A percentile compares a stretch with the other conserved stretches of the same genome.
These are phyloP conservation scores for Effrenium voratum DNA, from an alignment of 73 alveolate species.

Conservation along the genomic window DNA sequence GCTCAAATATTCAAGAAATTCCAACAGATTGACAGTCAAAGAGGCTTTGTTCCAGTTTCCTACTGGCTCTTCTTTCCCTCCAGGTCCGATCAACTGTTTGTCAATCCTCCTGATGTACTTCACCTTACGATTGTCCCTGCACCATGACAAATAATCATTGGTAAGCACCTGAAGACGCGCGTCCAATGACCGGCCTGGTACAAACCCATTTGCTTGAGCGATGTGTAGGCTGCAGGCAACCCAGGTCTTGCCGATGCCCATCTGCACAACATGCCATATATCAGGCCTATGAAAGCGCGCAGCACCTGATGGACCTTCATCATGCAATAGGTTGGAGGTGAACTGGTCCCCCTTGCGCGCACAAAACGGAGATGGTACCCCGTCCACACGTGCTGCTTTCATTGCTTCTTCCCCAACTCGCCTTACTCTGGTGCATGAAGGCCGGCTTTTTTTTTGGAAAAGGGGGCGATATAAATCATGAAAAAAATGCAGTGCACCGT, in stretches of 20 bases:
- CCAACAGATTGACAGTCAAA: not conserved
- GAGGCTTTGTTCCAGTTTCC: conserved; percentile 35
- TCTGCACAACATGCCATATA: not conserved
- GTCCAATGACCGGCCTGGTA: not conserved
- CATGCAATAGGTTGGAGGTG: not conserved
- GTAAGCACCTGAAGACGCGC: not conserved
- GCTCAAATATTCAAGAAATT: not conserved
- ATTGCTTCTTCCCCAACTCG: not conserved
- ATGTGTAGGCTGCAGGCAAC: not conserved
- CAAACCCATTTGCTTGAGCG: too few relatives aligned
- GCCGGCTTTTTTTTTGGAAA: too few relatives aligned
- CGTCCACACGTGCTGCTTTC: not conserved
- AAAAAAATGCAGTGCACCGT: too few relatives aligned
- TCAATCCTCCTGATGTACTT: not conserved
- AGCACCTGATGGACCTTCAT: not conserved
- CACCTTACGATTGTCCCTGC: not conserved
- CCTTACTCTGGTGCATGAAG: too few relatives aligned
- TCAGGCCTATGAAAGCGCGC: not conserved
- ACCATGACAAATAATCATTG: not conserved
- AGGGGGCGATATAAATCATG: too few relatives aligned
- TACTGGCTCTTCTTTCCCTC: not conserved
- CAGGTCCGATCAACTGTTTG: not conserved
- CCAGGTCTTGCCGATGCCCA: conserved; percentile 16
- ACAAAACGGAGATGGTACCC: not conserved
- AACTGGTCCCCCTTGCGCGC: not conserved